Percentiles rank a stretch among this genome's conserved stretches.
phyloP scores from a whole-genome alignment of 2,329 filamentous ascomycete genomes.

The Aspergillus uvarum region DNA sequence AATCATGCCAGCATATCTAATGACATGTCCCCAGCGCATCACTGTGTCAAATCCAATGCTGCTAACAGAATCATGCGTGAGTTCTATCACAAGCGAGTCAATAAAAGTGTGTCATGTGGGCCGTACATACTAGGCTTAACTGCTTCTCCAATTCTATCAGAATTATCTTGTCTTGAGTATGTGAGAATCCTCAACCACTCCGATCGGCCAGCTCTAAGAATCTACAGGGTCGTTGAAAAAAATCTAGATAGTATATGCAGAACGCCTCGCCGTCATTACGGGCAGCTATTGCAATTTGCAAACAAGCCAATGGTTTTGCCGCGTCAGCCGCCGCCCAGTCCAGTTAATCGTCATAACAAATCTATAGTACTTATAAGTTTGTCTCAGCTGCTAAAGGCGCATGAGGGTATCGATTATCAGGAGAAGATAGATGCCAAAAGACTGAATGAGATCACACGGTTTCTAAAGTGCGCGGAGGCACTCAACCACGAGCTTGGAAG shows the following conservation, averaged over 20 bases:
- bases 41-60: conserved; percentile 2
- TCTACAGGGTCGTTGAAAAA: background rate
- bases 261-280: conserved; percentile 2
- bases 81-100: background rate
- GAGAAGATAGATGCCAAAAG: background rate
- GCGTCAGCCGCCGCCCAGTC: background rate
- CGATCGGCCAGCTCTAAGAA: background rate
- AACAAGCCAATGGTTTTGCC: conserved; percentile 1
- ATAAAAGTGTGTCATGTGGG: background rate
- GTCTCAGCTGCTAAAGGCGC: background rate
- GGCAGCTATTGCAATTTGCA: background rate
- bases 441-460: background rate
- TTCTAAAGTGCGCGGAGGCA: background rate
- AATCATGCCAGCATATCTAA: background rate
- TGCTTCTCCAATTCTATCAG: conserved; percentile 7
- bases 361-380: background rate
- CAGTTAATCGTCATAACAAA: background rate
- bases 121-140: conserved; percentile 8
- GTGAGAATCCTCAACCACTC: background rate
- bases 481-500: background rate
- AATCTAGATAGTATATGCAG: conserved; percentile 5
- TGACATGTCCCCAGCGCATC: conserved; percentile 4
- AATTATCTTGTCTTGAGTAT: conserved; percentile 1
- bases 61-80: conserved; percentile 11
- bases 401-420: background rate